phyloP scores from a whole-genome alignment of 1,284 basidiomycete genomes.

The Sporisorium scitamineum region DNA sequence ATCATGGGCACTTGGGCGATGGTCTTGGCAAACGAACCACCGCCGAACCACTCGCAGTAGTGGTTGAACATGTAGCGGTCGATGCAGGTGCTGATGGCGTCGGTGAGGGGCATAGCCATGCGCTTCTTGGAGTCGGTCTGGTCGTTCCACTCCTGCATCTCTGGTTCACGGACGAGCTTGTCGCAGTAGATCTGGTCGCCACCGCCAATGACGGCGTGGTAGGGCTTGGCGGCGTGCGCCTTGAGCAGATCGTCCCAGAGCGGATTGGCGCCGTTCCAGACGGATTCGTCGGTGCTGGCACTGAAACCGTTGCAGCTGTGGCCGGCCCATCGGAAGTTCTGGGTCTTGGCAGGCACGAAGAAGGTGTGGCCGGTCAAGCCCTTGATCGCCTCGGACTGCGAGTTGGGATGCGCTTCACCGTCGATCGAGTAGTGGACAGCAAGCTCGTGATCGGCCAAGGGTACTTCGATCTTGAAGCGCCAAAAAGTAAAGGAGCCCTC shows the following conservation, averaged over 20 bases:
- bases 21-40: constrained; percentile 89
- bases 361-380: constrained; percentile 78
- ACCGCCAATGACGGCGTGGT: constrained; percentile 86
- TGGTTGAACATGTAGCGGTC: constrained; percentile 84
- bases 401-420: constrained; percentile 55
- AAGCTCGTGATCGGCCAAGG: constrained; percentile 80
- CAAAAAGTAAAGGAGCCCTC: constrained; percentile 88
- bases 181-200: constrained; percentile 68
- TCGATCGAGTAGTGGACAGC: constrained; percentile 77
- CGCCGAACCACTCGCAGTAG: constrained; percentile 80
- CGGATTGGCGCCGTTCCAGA: constrained; percentile 69
- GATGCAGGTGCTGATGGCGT: constrained; percentile 81
- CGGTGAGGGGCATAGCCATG: constrained; percentile 76
- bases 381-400: constrained; percentile 48
- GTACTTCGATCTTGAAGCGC: constrained; percentile 90
- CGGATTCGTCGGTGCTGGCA: constrained; percentile 71
- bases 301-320: constrained; percentile 79
- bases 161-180: constrained; percentile 65
- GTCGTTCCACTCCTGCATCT: constrained; percentile 82
- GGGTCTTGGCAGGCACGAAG: constrained; percentile 81
- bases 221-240: constrained; percentile 82
- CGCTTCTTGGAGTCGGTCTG: constrained; percentile 77
- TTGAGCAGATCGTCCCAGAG: constrained; percentile 91
- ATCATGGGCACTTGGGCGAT: constrained; percentile 86
- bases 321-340: constrained; percentile 91